Percentiles rank a stretch among this genome's conserved stretches.
Evolutionary conservation across 2,329 filamentous ascomycete genomes (phyloP).

Genomic region (Proliferodiscus dingleyae): DNA sequence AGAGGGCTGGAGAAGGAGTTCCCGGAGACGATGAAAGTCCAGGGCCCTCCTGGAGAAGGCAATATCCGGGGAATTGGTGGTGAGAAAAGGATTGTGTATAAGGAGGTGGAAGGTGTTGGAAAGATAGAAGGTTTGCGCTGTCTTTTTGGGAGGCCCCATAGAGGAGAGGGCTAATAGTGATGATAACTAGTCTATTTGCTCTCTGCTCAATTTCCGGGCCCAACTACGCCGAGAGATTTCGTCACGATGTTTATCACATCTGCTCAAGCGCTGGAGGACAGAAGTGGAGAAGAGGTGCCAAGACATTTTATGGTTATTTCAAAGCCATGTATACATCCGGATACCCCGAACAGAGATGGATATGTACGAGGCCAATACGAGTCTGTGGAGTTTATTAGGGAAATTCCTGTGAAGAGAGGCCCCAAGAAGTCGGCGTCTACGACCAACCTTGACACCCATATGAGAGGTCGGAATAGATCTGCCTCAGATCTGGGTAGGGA

Average conservation of each 20-base stretch:
- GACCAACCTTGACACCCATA: conserved; percentile 36
- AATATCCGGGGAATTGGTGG: conserved; percentile 82
- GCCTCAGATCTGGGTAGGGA: conserved; percentile 35
- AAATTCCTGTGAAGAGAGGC: conserved; percentile 56
- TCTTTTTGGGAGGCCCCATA: conserved; percentile 1
- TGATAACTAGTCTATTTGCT: conserved; percentile 66
- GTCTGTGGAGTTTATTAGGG: conserved; percentile 84
- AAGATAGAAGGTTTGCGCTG: conserved; percentile 53
- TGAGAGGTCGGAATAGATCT: conserved; percentile 23
- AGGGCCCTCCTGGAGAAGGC: conserved; percentile 65
- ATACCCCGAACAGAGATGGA: conserved; percentile 63
- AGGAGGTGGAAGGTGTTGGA: conserved; percentile 50
- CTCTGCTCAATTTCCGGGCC: conserved; percentile 84
- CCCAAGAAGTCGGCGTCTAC: conserved; percentile 42
- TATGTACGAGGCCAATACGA: conserved; percentile 85
- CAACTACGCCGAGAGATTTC: conserved; percentile 84
- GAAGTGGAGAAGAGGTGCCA: conserved; percentile 36
- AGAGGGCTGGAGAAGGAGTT: conserved; percentile 75
- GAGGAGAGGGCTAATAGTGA: neutral
- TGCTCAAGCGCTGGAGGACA: conserved; percentile 24
- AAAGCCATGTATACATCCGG: conserved; percentile 73
- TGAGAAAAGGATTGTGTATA: conserved; percentile 66
- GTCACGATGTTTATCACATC: conserved; percentile 73
- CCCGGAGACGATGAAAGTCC: conserved; percentile 65
- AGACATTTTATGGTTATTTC: conserved; percentile 84